Evolutionary conservation across 768 basidiomycete species (phyloP).

Genomic region (Boletus coccyginus): DNA sequence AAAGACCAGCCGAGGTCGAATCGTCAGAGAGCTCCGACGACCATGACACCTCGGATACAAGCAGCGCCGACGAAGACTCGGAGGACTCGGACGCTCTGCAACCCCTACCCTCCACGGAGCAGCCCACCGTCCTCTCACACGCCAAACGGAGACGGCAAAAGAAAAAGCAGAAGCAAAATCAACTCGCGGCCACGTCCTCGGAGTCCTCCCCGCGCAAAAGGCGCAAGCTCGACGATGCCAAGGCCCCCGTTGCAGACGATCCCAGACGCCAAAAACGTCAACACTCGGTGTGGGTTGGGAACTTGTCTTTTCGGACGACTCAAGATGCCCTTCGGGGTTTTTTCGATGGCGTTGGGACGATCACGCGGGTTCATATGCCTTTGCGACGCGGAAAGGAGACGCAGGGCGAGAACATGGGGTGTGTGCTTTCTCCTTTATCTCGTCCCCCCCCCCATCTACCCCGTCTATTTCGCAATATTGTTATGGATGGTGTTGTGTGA

Average conservation of each 20-base stretch:
- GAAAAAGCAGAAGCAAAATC: slow-evolving; percentile 36
- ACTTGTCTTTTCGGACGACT: slow-evolving; percentile 88
- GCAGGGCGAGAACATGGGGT: slow-evolving; percentile 79
- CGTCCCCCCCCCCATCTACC: neutral
- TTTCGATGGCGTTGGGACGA: slow-evolving; percentile 69
- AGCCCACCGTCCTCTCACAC: slow-evolving; percentile 62
- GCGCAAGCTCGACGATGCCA: slow-evolving; percentile 40
- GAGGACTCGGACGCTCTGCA: slow-evolving; percentile 4
- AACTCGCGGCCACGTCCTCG: neutral
- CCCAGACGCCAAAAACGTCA: slow-evolving; percentile 50
- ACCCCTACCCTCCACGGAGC: neutral
- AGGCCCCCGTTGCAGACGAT: slow-evolving; percentile 1
- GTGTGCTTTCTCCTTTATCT: slow-evolving; percentile 25
- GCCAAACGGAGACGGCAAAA: slow-evolving; percentile 68
- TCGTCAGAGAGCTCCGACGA: slow-evolving; percentile 23
- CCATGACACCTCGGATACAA: slow-evolving; percentile 20
- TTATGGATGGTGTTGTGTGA: slow-evolving; percentile 4
- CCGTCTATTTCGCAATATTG: neutral
- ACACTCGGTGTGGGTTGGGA: slow-evolving; percentile 95
- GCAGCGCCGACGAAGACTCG: slow-evolving; percentile 1
- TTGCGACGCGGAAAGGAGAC: slow-evolving; percentile 57
- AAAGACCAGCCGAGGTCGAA: slow-evolving; percentile 19
- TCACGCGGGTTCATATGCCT: slow-evolving; percentile 85
- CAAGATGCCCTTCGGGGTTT: slow-evolving; percentile 65
- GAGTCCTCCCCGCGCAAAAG: slow-evolving; percentile 37